Conservation (phyloP, 129 eudicot species). For the Artemisia annua region DNA sequence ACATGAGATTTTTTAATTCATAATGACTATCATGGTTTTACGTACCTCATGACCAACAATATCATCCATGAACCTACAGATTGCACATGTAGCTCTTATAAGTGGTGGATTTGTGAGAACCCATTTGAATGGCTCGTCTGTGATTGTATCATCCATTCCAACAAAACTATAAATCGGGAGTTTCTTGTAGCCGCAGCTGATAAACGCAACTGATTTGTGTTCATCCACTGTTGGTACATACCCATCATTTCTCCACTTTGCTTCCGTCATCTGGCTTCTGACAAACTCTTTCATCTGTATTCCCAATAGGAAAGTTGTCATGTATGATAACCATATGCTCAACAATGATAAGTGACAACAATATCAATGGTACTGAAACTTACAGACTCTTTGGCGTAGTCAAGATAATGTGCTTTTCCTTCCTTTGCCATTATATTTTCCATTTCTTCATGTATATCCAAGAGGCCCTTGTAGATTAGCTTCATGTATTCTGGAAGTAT, state of each 20-base stretch:
- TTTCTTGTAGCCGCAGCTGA: not conserved
- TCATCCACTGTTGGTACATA: not conserved
- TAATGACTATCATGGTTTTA: too few relatives aligned
- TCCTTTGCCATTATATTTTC: conserved; percentile 22
- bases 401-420: conserved; percentile 20
- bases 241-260: not conserved
- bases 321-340: too few relatives aligned
- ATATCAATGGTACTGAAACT: not conserved
- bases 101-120: not conserved
- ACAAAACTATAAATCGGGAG: not conserved
- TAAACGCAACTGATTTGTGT: not conserved
- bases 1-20: too few relatives aligned
- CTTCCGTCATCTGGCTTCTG: not conserved
- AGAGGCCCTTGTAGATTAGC: conserved; percentile 11
- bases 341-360: too few relatives aligned
- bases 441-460: conserved; percentile 26
- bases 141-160: not conserved
- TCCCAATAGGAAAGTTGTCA: not conserved
- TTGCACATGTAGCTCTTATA: not conserved
- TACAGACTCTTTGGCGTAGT: conserved; percentile 22
- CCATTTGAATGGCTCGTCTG: not conserved
- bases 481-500: conserved; percentile 52
- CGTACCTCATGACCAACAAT: not conserved
- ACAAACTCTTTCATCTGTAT: not conserved
- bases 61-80: not conserved